Conservation (phyloP, 139 green algal genomes). For the Micractinium conductrix region DNA sequence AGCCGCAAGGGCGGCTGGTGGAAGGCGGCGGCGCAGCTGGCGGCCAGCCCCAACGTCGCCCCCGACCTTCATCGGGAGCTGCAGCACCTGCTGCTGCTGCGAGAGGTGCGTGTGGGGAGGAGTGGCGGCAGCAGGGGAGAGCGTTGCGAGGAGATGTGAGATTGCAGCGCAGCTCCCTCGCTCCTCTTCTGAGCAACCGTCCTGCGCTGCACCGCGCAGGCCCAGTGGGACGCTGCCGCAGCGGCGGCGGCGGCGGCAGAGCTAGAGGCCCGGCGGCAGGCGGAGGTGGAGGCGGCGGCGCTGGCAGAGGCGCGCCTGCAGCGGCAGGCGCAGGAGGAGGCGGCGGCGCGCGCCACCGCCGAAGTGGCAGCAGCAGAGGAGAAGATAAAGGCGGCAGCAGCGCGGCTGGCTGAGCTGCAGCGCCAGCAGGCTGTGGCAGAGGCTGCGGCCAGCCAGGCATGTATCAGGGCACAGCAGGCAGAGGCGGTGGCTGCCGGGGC, state of each 20-base stretch:
- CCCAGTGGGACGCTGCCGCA: not conserved
- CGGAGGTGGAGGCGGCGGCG: not conserved
- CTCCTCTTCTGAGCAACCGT: no score
- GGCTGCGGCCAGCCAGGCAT: not conserved
- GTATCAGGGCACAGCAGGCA: not conserved
- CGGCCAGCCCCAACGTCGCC: conserved; percentile 2
- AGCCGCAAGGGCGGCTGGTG: conserved; percentile 10
- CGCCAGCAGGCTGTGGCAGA: not conserved
- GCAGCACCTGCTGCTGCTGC: conserved; percentile 12
- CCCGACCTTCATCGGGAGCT: conserved; percentile 14
- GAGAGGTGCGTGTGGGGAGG: no score
- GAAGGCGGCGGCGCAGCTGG: conserved; percentile 17
- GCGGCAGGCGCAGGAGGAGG: conserved; percentile 21
- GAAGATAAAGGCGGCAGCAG: conserved; percentile 9
- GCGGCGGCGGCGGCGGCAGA: not conserved
- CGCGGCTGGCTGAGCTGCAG: conserved; percentile 15
- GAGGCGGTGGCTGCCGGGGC: not conserved
- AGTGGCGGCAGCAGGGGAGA: no score
- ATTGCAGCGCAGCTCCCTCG: no score
- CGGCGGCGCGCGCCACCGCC: not conserved
- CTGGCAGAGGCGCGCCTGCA: not conserved
- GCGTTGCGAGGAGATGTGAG: no score
- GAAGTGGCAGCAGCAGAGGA: conserved; percentile 5
- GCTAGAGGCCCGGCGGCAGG: not conserved
- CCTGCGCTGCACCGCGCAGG: no score